Conservation (phyloP, 805 yeast genomes). For the Myxozyma sirexii region DNA sequence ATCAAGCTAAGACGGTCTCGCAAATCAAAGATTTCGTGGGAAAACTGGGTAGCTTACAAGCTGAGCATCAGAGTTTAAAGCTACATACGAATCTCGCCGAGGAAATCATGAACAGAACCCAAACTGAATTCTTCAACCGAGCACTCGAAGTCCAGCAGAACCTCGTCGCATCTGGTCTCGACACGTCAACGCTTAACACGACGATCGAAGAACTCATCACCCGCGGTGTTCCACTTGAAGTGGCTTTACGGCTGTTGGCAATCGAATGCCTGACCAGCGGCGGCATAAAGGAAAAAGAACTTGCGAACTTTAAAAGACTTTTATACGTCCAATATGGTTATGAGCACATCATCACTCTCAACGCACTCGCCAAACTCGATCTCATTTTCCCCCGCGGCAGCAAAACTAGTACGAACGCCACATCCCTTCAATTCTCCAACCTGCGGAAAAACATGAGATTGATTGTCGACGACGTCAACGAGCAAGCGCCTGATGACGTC, state of each 20-base stretch:
- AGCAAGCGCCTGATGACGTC: slow-evolving; percentile 51
- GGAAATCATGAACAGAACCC: slow-evolving; percentile 34
- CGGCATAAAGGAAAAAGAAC: slow-evolving; percentile 71
- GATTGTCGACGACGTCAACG: slow-evolving; percentile 42
- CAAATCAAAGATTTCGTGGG: slow-evolving; percentile 75
- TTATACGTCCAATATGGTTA: slow-evolving; percentile 69
- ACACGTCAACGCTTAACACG: slow-evolving; percentile 44
- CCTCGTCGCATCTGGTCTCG: slow-evolving; percentile 57
- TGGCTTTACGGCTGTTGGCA: slow-evolving; percentile 57
- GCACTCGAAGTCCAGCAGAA: slow-evolving; percentile 70
- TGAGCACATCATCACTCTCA: slow-evolving; percentile 51
- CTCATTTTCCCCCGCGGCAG: slow-evolving; percentile 46
- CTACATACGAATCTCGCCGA: slow-evolving; percentile 47
- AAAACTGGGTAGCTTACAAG: slow-evolving; percentile 66
- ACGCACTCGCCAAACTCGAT: slow-evolving; percentile 53
- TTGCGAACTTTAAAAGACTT: slow-evolving; percentile 55
- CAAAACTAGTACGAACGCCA: slow-evolving; percentile 35
- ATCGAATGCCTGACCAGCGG: slow-evolving; percentile 64
- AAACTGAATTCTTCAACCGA: slow-evolving; percentile 45
- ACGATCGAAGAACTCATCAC: slow-evolving; percentile 56
- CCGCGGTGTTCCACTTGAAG: slow-evolving; percentile 47
- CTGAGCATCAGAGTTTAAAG: slow-evolving; percentile 66
- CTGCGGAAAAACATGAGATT: slow-evolving; percentile 49
- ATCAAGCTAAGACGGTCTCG: slow-evolving; percentile 57
- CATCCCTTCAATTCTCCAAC: slow-evolving; percentile 48